Evolutionary conservation across 148 eudicot species (phyloP), one percentile per base, ranked within the genome.

Genomic region (Arbutus unedo): DNA sequence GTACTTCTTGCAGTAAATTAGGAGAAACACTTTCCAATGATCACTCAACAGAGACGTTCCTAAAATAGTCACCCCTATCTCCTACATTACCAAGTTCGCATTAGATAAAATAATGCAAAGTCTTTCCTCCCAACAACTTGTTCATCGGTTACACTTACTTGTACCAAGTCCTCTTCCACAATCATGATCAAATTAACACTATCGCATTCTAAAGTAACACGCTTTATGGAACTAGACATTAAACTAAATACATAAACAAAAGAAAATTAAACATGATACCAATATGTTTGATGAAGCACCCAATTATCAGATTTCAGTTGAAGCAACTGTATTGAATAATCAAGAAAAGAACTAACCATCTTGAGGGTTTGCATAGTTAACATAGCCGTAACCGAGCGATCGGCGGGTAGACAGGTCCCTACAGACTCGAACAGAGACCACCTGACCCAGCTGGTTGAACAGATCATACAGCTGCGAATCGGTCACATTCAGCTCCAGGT

Each of bases 311-410:
- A 60, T n/a, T 78, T 62, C 54, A 79, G 45, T 23, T 59, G 2
- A 62, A 23, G 48, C 4, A 74, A 67, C 45, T 3, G 2, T 45
- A 81, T 45, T 62, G 4, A 53, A 67, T 6, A 55, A 0, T 60
- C 56, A 53, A 41, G 15, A 38, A 50, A 48, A n/a, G 15, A 72
- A 73, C 77, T 72, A 81, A 81, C 98, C 98, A 86, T 90, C 91
- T 48, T 86, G 93, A 0, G 91, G 93, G 82, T 55, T 84, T 10
- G 62, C 85, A 77, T 68, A 94, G 78, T 91, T 94, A 82, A 94
- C 97, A 79, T 93, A 94, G 4, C 95, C 97, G 78, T 93, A 94
- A 6, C 94, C 93, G 59, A 94, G 97, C 8, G 95, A 92, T 2
- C 90, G 85, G 2, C 85, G 85, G 15, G 91, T 90, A 60, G 85